A percentile compares a stretch with the other conserved stretches of the same genome.
These are phyloP conservation scores for Thelephora terrestris DNA, from an alignment of 1,284 basidiomycete genomes.

Conservation along the genomic window DNA sequence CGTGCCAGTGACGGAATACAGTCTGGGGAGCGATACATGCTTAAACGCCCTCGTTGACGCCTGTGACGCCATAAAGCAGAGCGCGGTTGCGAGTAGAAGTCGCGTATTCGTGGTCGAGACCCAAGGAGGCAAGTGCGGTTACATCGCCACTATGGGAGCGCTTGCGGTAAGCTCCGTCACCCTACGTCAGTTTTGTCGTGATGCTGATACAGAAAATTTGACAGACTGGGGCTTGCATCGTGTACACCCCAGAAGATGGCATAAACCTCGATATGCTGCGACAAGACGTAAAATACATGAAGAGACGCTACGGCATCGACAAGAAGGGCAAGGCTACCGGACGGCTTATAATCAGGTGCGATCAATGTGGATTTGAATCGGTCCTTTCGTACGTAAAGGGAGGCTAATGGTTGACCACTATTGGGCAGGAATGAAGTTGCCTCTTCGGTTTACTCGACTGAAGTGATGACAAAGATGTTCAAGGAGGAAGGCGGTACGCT, in stretches of 20 bases:
- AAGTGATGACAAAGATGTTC: conserved; percentile 89
- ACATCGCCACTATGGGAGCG: conserved; percentile 91
- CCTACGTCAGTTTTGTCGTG: not conserved
- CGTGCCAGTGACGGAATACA: conserved; percentile 94
- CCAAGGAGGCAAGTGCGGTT: conserved; percentile 94
- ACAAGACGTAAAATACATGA: conserved; percentile 85
- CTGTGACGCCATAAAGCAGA: conserved; percentile 97
- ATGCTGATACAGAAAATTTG: conserved; percentile 4
- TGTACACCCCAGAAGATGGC: conserved; percentile 91
- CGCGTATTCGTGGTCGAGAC: conserved; percentile 97
- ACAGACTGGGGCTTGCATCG: conserved; percentile 82
- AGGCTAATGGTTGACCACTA: not conserved
- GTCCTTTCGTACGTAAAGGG: not conserved
- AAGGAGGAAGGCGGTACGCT: conserved; percentile 85
- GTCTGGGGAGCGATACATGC: conserved; percentile 90
- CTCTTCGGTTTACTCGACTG: conserved; percentile 85
- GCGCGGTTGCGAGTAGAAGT: conserved; percentile 90
- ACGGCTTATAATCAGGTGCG: conserved; percentile 81
- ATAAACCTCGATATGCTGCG: conserved; percentile 77
- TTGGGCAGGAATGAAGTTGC: conserved; percentile 71
- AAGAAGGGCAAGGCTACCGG: conserved; percentile 87
- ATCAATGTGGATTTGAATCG: not conserved
- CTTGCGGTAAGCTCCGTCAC: conserved; percentile 61
- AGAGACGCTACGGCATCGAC: conserved; percentile 79
- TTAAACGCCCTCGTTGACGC: conserved; percentile 96